phyloP scores from a whole-genome alignment of 1,284 basidiomycete genomes.

The Salmacisia buchloeana region DNA sequence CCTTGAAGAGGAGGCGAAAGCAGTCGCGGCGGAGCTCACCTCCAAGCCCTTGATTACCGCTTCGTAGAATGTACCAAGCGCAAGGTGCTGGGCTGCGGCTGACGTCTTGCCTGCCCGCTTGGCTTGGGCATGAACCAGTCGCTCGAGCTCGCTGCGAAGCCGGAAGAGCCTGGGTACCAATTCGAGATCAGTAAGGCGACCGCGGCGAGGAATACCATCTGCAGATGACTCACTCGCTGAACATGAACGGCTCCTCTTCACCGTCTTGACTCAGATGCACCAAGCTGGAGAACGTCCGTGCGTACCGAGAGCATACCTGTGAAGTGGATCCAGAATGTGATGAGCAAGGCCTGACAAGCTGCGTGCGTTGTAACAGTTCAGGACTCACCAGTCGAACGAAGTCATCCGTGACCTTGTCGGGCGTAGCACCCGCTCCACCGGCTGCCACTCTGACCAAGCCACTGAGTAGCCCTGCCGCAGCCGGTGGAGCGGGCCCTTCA shows the following conservation, averaged over 20 bases:
- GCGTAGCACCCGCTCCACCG: not conserved
- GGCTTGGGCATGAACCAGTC: constrained; percentile 2
- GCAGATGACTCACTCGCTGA: not conserved
- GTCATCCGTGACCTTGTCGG: constrained; percentile 9
- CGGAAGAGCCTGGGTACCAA: not conserved
- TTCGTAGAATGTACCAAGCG: constrained; percentile 1
- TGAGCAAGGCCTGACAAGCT: not conserved
- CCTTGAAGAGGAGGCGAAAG: not conserved
- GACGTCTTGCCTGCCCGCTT: constrained; percentile 2
- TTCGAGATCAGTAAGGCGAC: not conserved
- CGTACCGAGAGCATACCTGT: constrained; percentile 2
- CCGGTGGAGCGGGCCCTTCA: not conserved
- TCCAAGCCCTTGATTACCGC: constrained; percentile 10
- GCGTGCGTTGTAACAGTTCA: not conserved
- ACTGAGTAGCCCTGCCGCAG: not conserved
- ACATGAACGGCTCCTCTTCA: constrained; percentile 8
- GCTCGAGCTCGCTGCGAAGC: constrained; percentile 8
- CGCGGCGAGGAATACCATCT: not conserved
- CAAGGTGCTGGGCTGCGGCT: not conserved
- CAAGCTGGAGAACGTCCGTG: not conserved
- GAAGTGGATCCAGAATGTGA: not conserved
- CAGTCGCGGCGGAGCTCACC: constrained; percentile 14
- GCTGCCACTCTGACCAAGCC: constrained; percentile 6
- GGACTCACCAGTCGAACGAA: constrained; percentile 9
- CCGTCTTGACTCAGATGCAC: constrained; percentile 8